Percentiles rank a stretch among this genome's conserved stretches.
Evolutionary conservation across 257 asterid species (phyloP).

Genomic region (Cynanchum wilfordii): DNA sequence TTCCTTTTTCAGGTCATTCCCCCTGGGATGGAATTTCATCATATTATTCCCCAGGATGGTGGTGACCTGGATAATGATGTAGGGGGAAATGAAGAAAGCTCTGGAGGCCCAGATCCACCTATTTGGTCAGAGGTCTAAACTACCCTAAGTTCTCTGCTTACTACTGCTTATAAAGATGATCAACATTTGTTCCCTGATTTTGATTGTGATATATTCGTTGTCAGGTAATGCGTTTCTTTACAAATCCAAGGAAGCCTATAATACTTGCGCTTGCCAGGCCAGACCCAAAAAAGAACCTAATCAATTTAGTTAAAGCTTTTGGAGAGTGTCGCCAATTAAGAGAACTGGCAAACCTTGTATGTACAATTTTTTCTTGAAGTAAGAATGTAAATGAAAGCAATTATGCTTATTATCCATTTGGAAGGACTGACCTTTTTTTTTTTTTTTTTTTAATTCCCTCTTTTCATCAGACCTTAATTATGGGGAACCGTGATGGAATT

Average conservation of each 20-base stretch:
- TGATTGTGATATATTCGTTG: background rate
- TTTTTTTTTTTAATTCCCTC: no score
- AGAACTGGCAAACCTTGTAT: constrained; percentile 77
- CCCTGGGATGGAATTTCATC: constrained; percentile 85
- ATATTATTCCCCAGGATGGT: constrained; percentile 48
- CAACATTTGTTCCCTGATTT: background rate
- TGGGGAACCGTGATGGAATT: constrained; percentile 79
- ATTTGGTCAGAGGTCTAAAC: constrained; percentile 72
- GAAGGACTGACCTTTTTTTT: background rate
- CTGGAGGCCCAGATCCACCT: constrained; percentile 49
- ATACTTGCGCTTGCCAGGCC: constrained; percentile 93
- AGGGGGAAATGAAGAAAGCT: constrained; percentile 39
- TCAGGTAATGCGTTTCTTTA: constrained; percentile 80
- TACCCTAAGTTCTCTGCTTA: constrained; percentile 20
- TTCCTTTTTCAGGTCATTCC: constrained; percentile 53
- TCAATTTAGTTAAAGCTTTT: constrained; percentile 77
- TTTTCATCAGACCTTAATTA: constrained; percentile 59
- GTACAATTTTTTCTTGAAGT: constrained; percentile 8
- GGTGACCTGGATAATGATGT: constrained; percentile 51
- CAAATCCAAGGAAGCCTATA: constrained; percentile 82
- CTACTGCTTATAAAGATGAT: constrained; percentile 1
- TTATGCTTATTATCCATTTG: background rate
- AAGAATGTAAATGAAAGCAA: background rate
- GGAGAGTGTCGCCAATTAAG: constrained; percentile 75
- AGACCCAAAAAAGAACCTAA: constrained; percentile 79